Evolutionary conservation across 306 rosid species (phyloP), one percentile per base, ranked within the genome.

Genomic region (Pyrus communis): DNA sequence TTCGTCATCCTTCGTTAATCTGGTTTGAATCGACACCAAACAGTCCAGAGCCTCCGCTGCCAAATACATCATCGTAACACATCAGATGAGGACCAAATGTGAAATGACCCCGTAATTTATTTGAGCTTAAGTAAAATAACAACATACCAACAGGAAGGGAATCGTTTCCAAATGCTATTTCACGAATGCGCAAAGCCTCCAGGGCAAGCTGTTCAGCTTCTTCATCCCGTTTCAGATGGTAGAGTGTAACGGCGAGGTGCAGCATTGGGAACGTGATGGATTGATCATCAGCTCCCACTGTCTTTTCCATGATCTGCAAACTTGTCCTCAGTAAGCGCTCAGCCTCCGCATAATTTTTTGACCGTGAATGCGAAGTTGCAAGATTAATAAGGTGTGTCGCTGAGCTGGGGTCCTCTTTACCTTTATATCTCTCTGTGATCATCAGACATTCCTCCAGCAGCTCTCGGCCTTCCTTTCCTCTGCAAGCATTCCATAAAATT

Each of bases 11-110:
- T 73, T 88, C 45, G 51, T 85, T 11, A 88, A 73, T 85, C 96
- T 77, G 9, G 75, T 84, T 87, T 90, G 95, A 70, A 94, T 92
- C 8, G 93, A 94, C 70, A 89, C 96, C 87, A 92, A 77, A 84
- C 97, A 90, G 69, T 92, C 95, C 69, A 94, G 86, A 73, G 93
- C 97, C 88, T 94, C 98, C 21, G 95, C 98, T 91, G 94, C 82
- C 80, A 73, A 71, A 15, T 15, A 54, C 22, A 65, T 52, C 27
- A 52, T 40, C 25, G 30, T 9, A 70, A 52, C 25, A 30, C 17
- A 46, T 64, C 45, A 73, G 63, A 60, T 4, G 18, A 15, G 23
- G 45, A 61, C n/a, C 49, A 22, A 15, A 30, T 58, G 68, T 45
- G 52, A 13, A 45, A 45, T 45, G 60, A 27, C 14, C 15, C 4